These are phyloP conservation scores for Penicillium taxi DNA, from an alignment of 495 filamentous ascomycete genomes.

Conservation along the genomic window DNA sequence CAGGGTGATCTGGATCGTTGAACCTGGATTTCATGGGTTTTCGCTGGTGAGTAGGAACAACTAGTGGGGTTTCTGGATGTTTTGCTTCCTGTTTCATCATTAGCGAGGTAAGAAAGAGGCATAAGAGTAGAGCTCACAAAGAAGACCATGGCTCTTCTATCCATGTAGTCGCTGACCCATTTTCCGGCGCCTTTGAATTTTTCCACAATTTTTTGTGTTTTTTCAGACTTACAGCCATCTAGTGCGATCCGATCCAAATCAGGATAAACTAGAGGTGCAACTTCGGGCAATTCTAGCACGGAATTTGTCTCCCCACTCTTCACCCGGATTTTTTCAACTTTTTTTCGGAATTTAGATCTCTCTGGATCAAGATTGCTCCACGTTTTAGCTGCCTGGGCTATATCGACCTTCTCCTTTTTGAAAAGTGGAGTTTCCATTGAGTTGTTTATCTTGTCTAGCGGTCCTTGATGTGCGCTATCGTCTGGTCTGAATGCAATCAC, in stretches of 20 bases:
- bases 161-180: slow-evolving; percentile 11
- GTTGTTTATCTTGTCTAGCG: slow-evolving; percentile 1
- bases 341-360: slow-evolving; percentile 2
- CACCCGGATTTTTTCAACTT: slow-evolving; percentile 5
- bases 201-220: neutral
- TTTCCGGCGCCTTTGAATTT: slow-evolving; percentile 4
- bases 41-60: neutral
- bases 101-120: neutral
- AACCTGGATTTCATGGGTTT: slow-evolving; percentile 6
- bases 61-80: slow-evolving; percentile 5
- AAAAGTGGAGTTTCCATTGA: slow-evolving; percentile 8
- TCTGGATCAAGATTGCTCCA: slow-evolving; percentile 8
- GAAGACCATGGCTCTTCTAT: slow-evolving; percentile 4
- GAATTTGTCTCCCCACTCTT: slow-evolving; percentile 5
- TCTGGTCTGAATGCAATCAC: slow-evolving; percentile 38
- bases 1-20: slow-evolving; percentile 13
- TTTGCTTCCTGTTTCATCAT: slow-evolving; percentile 4
- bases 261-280: slow-evolving; percentile 11
- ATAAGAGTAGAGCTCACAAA: slow-evolving; percentile 1
- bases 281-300: slow-evolving; percentile 8
- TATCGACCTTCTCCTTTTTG: slow-evolving; percentile 7
- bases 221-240: too few relatives aligned
- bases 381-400: slow-evolving; percentile 3
- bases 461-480: slow-evolving; percentile 4
- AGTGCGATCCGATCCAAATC: slow-evolving; percentile 7